phyloP scores from a whole-genome alignment of 2,329 filamentous ascomycete genomes.

The Aureobasidium sp. region DNA sequence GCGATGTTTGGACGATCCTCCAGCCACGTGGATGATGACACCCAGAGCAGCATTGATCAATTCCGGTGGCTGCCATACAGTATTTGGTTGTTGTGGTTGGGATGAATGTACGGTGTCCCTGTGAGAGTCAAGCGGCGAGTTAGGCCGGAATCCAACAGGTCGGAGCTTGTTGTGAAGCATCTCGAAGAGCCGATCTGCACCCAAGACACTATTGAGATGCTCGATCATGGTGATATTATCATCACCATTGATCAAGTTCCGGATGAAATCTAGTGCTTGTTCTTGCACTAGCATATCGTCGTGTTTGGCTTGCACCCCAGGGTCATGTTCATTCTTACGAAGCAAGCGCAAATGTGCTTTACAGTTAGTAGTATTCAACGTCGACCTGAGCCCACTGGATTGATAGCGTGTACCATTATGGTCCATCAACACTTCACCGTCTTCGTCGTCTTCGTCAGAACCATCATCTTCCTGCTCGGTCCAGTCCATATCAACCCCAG shows the following conservation, averaged over 20 bases:
- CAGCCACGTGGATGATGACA: slow-evolving; percentile 82
- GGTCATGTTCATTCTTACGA: slow-evolving; percentile 52
- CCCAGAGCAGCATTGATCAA: slow-evolving; percentile 73
- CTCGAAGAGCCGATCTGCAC: slow-evolving; percentile 70
- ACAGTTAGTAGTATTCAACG: slow-evolving; percentile 21
- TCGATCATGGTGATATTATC: slow-evolving; percentile 69
- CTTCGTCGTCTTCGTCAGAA: slow-evolving; percentile 31
- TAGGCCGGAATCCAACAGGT: slow-evolving; percentile 39
- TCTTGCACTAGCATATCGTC: slow-evolving; percentile 84
- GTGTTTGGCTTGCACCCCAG: slow-evolving; percentile 59
- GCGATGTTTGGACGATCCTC: slow-evolving; percentile 69
- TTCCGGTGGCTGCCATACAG: slow-evolving; percentile 40
- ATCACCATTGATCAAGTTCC: slow-evolving; percentile 73
- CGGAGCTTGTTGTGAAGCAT: slow-evolving; percentile 73
- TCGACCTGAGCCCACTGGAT: slow-evolving; percentile 29
- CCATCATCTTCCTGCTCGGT: slow-evolving; percentile 24
- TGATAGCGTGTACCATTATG: slow-evolving; percentile 31
- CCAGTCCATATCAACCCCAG: slow-evolving; percentile 34
- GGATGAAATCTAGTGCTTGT: slow-evolving; percentile 80
- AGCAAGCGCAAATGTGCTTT: slow-evolving; percentile 15
- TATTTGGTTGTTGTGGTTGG: slow-evolving; percentile 39
- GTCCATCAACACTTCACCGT: slow-evolving; percentile 42
- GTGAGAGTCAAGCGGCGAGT: not conserved
- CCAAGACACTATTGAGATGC: slow-evolving; percentile 67
- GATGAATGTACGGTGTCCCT: slow-evolving; percentile 11